phyloP scores from a whole-genome alignment of 139 green algal genomes.

The Mesotaenium endlicherianum region DNA sequence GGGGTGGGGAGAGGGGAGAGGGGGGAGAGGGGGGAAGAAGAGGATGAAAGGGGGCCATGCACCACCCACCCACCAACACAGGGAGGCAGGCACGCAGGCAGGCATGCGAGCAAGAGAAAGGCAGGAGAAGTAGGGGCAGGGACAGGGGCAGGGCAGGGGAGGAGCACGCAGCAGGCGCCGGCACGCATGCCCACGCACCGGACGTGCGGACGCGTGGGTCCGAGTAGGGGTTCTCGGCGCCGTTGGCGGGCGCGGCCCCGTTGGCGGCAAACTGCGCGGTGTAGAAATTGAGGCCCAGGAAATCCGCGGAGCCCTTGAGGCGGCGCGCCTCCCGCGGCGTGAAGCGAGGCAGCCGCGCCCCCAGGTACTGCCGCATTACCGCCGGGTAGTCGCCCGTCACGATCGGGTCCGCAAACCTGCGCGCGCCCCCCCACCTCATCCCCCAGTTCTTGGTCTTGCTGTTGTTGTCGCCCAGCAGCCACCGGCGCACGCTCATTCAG shows the following conservation, averaged over 20 bases:
- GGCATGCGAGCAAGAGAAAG: not conserved
- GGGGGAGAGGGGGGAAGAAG: not conserved
- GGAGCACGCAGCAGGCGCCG: not conserved
- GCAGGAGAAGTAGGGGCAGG: not conserved
- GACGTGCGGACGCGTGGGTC: not conserved
- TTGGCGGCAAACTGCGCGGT: constrained; percentile 36
- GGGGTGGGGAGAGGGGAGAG: no score
- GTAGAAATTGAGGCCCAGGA: constrained; percentile 64
- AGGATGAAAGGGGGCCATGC: not conserved
- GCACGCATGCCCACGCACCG: constrained; percentile 3
- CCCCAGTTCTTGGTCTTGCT: no score
- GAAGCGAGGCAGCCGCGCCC: constrained; percentile 56
- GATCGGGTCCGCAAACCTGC: constrained; percentile 50
- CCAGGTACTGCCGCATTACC: constrained; percentile 53
- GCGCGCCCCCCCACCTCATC: no score
- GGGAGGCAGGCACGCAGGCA: not conserved
- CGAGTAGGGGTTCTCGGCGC: not conserved
- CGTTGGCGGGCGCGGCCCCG: not conserved
- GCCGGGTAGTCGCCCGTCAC: constrained; percentile 57
- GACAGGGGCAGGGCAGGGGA: not conserved
- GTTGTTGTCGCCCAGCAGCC: no score
- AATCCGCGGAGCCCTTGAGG: constrained; percentile 49
- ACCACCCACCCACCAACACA: no score
- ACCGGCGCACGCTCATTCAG: no score
- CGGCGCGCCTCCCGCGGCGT: constrained; percentile 31